phyloP scores from a whole-genome alignment of 2,329 filamentous ascomycete genomes.

The Ophiostoma sp. region DNA sequence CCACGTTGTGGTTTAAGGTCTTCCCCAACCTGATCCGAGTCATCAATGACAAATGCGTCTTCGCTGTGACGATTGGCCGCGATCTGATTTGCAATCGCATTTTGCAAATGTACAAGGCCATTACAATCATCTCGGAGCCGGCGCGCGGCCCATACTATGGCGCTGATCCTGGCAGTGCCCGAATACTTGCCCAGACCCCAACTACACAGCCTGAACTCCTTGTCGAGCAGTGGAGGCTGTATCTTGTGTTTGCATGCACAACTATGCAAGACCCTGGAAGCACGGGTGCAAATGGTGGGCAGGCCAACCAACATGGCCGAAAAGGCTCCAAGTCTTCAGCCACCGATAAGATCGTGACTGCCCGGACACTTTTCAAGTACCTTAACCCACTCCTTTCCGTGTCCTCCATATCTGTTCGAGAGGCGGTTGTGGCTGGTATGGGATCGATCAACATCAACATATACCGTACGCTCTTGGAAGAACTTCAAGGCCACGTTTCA shows the following conservation, averaged over 20 bases:
- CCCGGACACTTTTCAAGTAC: conserved; percentile 81
- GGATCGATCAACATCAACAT: conserved; percentile 94
- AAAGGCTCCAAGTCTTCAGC: conserved; percentile 68
- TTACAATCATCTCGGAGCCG: conserved; percentile 72
- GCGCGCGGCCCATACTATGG: conserved; percentile 60
- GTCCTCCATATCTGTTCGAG: conserved; percentile 72
- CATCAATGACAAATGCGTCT: conserved; percentile 83
- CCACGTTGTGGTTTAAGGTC: conserved; percentile 94
- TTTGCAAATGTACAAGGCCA: conserved; percentile 83
- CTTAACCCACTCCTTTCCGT: conserved; percentile 82
- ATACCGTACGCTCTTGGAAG: conserved; percentile 84
- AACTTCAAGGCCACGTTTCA: conserved; percentile 77
- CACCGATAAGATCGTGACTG: conserved; percentile 76
- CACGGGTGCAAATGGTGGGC: conserved; percentile 50
- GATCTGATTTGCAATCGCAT: conserved; percentile 91
- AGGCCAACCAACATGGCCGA: conserved; percentile 66
- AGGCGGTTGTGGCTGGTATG: conserved; percentile 84
- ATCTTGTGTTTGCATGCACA: conserved; percentile 94
- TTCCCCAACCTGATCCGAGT: conserved; percentile 92
- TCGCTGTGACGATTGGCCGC: conserved; percentile 82
- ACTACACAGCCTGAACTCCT: conserved; percentile 77
- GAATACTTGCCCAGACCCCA: conserved; percentile 49
- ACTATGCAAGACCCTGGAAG: conserved; percentile 80
- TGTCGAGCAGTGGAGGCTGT: conserved; percentile 96
- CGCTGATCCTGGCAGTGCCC: conserved; percentile 51